phyloP scores from a whole-genome alignment of 495 filamentous ascomycete species.

The Sabuloglossum arenarium region DNA sequence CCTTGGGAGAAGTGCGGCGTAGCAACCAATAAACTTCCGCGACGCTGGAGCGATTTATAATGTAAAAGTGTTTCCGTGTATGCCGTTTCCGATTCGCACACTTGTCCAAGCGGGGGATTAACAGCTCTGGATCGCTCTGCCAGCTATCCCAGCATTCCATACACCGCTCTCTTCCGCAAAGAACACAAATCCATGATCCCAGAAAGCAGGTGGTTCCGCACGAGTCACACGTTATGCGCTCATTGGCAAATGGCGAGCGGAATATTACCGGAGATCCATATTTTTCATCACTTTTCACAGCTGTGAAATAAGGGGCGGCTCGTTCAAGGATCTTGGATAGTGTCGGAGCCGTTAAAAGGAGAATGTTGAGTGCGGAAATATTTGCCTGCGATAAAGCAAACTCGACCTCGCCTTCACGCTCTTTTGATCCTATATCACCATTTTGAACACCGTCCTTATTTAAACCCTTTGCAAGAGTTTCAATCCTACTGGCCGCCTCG shows the following conservation, averaged over 20 bases:
- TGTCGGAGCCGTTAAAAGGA: constrained; percentile 9
- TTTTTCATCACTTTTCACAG: neutral
- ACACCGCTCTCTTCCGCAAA: constrained; percentile 15
- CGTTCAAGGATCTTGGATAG: constrained; percentile 10
- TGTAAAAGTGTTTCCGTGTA: neutral
- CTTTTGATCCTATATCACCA: neutral
- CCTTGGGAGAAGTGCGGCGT: neutral
- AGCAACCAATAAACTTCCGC: constrained; percentile 2
- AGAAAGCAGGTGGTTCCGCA: constrained; percentile 14
- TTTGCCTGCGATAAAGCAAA: neutral
- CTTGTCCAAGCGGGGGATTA: neutral
- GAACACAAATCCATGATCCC: constrained; percentile 14
- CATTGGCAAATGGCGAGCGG: constrained; percentile 3
- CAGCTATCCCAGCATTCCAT: constrained; percentile 14
- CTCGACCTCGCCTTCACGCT: neutral
- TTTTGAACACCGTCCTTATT: neutral
- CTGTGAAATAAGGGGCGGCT: constrained; percentile 9
- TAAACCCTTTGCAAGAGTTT: neutral
- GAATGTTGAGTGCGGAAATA: constrained; percentile 1
- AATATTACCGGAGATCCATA: constrained; percentile 7
- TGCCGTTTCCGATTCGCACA: constrained; percentile 2
- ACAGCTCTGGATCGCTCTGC: neutral
- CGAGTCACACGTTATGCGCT: constrained; percentile 11
- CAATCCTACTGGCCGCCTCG: neutral
- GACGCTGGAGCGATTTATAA: constrained; percentile 10